Evolutionary conservation across 192 early-diverging fungal species (phyloP), one percentile per base, ranked within the genome.

Genomic region (Mortierella alpina): DNA sequence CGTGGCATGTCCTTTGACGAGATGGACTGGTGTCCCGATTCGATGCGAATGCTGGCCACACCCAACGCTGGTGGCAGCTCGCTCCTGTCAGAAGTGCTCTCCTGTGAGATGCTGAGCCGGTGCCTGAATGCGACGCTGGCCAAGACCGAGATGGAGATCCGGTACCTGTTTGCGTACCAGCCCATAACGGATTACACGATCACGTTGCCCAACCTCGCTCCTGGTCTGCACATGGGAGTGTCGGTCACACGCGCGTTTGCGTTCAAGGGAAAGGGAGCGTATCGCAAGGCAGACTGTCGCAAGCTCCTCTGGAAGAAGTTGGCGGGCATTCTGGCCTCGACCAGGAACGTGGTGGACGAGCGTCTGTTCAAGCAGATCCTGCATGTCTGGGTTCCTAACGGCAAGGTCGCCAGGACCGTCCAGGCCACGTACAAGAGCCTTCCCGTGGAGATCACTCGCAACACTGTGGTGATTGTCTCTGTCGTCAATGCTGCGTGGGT

Each of bases 111-210:
- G 22, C 56, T 88, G 42, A 57, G 71, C 39, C 73, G 87, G 31
- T 72, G 86, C 39, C 52, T 88, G 5, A 83, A 83, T n/a, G 77
- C 78, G n/a, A 44, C 72, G 6, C 45, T 88, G 13, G 71, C 73
- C 58, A 85, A 84, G 58, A 88, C 87, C 11, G 87, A 88, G 72
- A 86, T 86, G 84, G 87, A 88, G 59, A 69, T 88, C 9, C 46
- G 44, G 17, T 85, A 88, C 66, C 64, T 70, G 4, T 75, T 82
- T 44, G 68, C 69, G 5, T 72, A 83, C 50, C 73, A 77, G 11
- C 84, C 87, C 42, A 85, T 88, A 45, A 85, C 84, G n/a, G 87
- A 88, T 61, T 88, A 86, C 56, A 72, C 84, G 1, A 70, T 83
- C 50, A 65, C 65, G 2, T 39, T 84, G 13, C 86, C 65, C 2